A percentile compares a stretch with the other conserved stretches of the same genome.
Conservation (phyloP, 2,329 filamentous ascomycete genomes). For the Beauveria asiatica region DNA sequence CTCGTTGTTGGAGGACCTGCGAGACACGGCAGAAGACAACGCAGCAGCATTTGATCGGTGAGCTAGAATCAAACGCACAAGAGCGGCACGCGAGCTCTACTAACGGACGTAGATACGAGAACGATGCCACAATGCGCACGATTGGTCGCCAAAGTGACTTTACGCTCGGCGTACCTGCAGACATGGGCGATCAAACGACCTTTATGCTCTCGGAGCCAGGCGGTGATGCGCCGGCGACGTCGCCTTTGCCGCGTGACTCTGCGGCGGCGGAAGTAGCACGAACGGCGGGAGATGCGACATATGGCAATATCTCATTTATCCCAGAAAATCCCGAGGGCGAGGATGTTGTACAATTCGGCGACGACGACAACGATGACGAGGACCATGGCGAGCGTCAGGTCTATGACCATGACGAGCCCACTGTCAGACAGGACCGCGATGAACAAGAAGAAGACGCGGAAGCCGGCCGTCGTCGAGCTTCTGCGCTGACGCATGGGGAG, state of each 20-base stretch:
- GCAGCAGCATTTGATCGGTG: constrained; percentile 34
- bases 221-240: constrained; percentile 21
- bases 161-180: constrained; percentile 39
- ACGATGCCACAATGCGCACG: constrained; percentile 35
- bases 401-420: neutral
- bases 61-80: neutral
- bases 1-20: constrained; percentile 32
- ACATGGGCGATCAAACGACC: constrained; percentile 41
- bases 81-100: too few relatives aligned
- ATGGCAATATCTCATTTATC: constrained; percentile 13
- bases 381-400: neutral
- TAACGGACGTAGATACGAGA: constrained; percentile 16
- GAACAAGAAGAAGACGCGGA: constrained; percentile 1
- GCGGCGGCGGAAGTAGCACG: constrained; percentile 16
- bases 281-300: constrained; percentile 11
- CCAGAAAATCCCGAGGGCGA: constrained; percentile 13
- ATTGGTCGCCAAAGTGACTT: constrained; percentile 42
- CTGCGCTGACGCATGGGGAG: neutral
- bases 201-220: constrained; percentile 36
- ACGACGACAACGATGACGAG: neutral
- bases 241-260: constrained; percentile 16
- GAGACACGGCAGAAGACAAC: constrained; percentile 24
- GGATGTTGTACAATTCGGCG: neutral
- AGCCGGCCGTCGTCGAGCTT: neutral
- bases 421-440: neutral